phyloP scores from a whole-genome alignment of 139 green algal species.

The Bryopsis sp. region DNA sequence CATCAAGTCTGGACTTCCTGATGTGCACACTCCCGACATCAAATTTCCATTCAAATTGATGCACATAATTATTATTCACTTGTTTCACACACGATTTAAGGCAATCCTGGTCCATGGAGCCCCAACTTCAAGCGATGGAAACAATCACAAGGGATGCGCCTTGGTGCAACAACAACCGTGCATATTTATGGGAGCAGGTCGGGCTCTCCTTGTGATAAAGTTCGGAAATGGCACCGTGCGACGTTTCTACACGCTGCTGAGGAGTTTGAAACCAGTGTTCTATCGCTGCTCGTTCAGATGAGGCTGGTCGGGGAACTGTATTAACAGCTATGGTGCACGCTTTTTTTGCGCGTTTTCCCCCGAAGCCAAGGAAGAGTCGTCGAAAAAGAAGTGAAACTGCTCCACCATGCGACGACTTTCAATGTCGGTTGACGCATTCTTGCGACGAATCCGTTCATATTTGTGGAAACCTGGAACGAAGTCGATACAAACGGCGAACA shows the following conservation, averaged over 20 bases:
- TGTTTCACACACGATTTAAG: too few species aligned
- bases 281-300: conserved; percentile 44
- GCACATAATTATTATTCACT: too few species aligned
- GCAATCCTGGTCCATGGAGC: too few species aligned
- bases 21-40: too few species aligned
- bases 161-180: conserved; percentile 52
- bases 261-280: neutral
- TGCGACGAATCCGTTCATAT: neutral
- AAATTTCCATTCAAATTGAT: too few species aligned
- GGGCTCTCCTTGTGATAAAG: neutral
- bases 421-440: neutral
- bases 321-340: conserved; percentile 86
- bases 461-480: neutral
- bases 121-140: too few species aligned
- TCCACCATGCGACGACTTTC: too few species aligned
- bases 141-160: too few species aligned
- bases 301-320: conserved; percentile 79
- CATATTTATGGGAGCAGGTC: conserved; percentile 57
- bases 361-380: conserved; percentile 17
- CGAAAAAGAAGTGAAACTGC: conserved; percentile 30
- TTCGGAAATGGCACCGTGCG: neutral
- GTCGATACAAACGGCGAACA: neutral
- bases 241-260: neutral
- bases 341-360: conserved; percentile 32
- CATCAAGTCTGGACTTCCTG: too few species aligned